Base-by-base conservation (phyloP, 1,284 basidiomycete species). In the Mycena citricolor region DNA sequence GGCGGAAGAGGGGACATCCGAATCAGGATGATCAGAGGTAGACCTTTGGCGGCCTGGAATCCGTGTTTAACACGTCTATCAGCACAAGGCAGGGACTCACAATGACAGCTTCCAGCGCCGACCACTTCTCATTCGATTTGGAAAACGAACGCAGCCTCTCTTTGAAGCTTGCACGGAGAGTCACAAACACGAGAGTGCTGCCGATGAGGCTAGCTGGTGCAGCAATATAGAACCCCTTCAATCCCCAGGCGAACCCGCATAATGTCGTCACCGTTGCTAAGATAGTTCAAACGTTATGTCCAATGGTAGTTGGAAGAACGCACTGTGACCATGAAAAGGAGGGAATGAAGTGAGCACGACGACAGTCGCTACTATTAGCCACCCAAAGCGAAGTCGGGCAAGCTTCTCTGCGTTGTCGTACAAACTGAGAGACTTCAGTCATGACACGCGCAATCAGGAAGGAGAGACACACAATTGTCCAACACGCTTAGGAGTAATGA, bases 1-100 rank as follows among this genome's bases (percentile, higher is more conserved):
- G 89, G 87, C 41, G 89, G 87, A 58, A 92, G 79, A 2, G 90
- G 84, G 5, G 85, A 90, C 16, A 88, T 62, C n/a, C 89, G 79
- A 53, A 91, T 83, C 33, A 92, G 73, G 53, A 89, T 76, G 33
- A 92, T 87, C 17, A 92, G 66, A 13, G 83, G 83, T 11, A 91
- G 67, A 6, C 88, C 85, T 59, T 82, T 85, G 10, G 79, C 74
- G 53, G 67, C 70, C 85, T 87, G 53, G 11, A 37, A 50, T 54
- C 4, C 32, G 21, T 28, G 25, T 32, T 29, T 26, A 26, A n/a
- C 16, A 20, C 2, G 6, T n/a, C n/a, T 12, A 16, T 0, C 6
- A 23, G n/a, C 7, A 6, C 6, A 36, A 42, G 34, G 32, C 30
- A 29, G 30, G 13, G n/a, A 69, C 81, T 61, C 55, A 88, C 88